Percentiles rank a stretch among this genome's conserved stretches.
phyloP scores from a whole-genome alignment of 257 asterid genomes.

The Nyctanthes arbortristis region DNA sequence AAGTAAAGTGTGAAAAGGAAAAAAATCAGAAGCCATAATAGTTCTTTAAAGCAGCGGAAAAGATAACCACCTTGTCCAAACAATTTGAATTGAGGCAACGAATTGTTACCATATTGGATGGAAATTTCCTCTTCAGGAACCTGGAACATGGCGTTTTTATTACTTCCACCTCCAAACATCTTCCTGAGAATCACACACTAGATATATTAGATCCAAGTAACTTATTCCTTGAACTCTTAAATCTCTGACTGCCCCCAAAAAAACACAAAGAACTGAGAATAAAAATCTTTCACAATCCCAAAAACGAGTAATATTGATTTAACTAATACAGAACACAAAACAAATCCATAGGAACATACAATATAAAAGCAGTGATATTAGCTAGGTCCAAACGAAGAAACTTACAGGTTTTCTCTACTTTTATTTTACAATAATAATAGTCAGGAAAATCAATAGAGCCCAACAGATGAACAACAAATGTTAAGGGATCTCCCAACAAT shows the following conservation, averaged over 20 bases:
- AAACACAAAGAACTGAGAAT: background rate
- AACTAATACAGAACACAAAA: background rate
- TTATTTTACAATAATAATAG: constrained; percentile 22
- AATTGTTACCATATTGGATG: constrained; percentile 34
- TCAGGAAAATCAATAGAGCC: constrained; percentile 12
- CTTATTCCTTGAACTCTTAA: background rate
- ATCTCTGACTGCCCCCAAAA: constrained; percentile 6
- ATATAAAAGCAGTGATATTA: constrained; percentile 20
- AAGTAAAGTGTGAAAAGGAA: constrained; percentile 6
- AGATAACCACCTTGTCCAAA: constrained; percentile 64
- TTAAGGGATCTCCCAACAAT: constrained; percentile 20
- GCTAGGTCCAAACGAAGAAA: constrained; percentile 19
- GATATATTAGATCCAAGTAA: constrained; percentile 26
- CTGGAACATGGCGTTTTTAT: constrained; percentile 42
- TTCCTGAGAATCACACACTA: constrained; percentile 39
- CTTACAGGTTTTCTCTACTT: constrained; percentile 8
- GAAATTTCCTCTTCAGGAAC: constrained; percentile 47
- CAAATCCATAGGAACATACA: background rate
- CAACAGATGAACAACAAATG: background rate
- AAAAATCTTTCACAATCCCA: constrained; percentile 4
- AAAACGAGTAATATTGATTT: background rate
- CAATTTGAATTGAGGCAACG: constrained; percentile 66
- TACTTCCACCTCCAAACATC: constrained; percentile 63
- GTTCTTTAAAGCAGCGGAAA: constrained; percentile 16
- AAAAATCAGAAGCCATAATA: constrained; percentile 19